Percentiles rank a stretch among this genome's conserved stretches.
phyloP scores from a whole-genome alignment of 345 rosid species.

The Passiflora organensis region DNA sequence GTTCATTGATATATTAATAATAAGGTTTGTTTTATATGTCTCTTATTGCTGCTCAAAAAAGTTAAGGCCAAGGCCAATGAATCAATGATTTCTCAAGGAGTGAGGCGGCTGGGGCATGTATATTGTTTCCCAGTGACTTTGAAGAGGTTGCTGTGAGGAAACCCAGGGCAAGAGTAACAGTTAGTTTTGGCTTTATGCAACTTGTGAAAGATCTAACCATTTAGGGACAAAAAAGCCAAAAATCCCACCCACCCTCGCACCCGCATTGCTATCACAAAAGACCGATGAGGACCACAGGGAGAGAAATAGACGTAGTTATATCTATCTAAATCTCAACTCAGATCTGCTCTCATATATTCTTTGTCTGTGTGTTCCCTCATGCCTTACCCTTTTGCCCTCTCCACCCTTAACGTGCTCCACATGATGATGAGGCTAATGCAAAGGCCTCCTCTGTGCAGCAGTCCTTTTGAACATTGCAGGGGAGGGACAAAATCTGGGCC shows the following conservation, averaged over 20 bases:
- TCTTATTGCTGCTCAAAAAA: too few relatives aligned
- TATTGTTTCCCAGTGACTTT: constrained; percentile 10
- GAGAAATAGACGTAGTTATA: constrained; percentile 29
- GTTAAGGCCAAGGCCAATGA: too few relatives aligned
- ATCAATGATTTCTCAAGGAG: too few relatives aligned
- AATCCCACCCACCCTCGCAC: constrained; percentile 23
- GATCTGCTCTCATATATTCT: constrained; percentile 29
- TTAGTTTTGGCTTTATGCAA: constrained; percentile 56
- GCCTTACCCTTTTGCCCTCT: constrained; percentile 32
- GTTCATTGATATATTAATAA: too few relatives aligned
- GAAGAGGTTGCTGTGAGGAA: constrained; percentile 28
- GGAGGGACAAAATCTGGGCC: constrained; percentile 25
- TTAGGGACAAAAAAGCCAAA: constrained; percentile 40
- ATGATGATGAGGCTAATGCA: too few relatives aligned
- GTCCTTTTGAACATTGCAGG: neutral
- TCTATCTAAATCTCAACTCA: constrained; percentile 68
- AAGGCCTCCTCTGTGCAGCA: neutral
- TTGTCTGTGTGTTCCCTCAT: constrained; percentile 7
- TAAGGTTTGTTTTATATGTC: too few relatives aligned
- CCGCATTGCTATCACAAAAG: constrained; percentile 1
- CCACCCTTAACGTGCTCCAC: neutral
- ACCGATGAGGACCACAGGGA: constrained; percentile 32
- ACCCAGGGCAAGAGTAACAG: constrained; percentile 48
- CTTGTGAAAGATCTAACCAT: constrained; percentile 44
- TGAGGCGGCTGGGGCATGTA: too few relatives aligned